Conservation (phyloP, 148 eudicot genomes). For the Silene latifolia region DNA sequence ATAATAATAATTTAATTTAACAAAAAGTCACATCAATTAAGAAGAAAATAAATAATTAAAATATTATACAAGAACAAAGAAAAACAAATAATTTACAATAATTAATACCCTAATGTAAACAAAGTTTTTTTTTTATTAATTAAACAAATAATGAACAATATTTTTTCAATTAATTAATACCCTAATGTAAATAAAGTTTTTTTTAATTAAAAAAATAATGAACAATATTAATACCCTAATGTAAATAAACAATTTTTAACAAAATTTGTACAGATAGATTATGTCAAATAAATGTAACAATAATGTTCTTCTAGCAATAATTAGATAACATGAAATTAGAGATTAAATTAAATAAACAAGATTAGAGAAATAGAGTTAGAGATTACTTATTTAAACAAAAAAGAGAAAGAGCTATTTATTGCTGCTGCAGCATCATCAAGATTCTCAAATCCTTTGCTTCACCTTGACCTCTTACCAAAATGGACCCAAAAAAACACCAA, state of each 20-base stretch:
- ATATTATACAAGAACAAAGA: not conserved
- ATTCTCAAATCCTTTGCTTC: constrained; percentile 55
- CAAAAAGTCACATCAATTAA: not conserved
- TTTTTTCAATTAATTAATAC: too few relatives aligned
- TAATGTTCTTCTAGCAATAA: too few relatives aligned
- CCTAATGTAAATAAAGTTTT: too few relatives aligned
- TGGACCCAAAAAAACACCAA: not conserved
- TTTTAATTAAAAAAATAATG: too few relatives aligned
- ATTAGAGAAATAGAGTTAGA: not conserved
- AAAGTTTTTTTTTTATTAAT: too few relatives aligned
- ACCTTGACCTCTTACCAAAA: constrained; percentile 12
- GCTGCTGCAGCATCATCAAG: constrained; percentile 99
- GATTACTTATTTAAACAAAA: not conserved
- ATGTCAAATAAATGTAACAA: too few relatives aligned
- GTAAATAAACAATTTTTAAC: too few relatives aligned
- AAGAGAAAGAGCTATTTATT: constrained; percentile 46
- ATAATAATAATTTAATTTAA: not conserved
- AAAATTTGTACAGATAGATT: too few relatives aligned
- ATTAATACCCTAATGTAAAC: not conserved
- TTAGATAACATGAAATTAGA: not conserved
- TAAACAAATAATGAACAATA: too few relatives aligned
- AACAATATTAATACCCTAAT: too few relatives aligned
- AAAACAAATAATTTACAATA: not conserved
- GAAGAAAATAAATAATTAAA: not conserved
- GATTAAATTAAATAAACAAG: not conserved